A percentile compares a stretch with the other conserved stretches of the same genome.
Conservation (phyloP, 441 rosid genomes). For the Aquilaria agallochum region DNA sequence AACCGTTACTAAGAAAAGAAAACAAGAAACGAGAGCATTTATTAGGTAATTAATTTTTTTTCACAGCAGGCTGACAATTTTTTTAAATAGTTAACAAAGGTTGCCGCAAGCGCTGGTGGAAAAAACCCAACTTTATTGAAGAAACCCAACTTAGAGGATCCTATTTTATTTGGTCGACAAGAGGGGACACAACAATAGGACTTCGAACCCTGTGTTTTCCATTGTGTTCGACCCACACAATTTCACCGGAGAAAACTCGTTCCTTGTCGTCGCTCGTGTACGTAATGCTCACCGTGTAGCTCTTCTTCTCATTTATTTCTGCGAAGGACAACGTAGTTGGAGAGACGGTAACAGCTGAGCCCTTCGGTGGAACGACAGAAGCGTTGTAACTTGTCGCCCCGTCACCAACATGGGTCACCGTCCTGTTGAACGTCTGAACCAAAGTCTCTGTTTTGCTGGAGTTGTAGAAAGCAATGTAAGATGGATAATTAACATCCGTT, state of each 20-base stretch:
- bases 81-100: too few species aligned
- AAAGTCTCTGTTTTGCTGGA: background rate
- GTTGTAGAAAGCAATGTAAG: conserved; percentile 25
- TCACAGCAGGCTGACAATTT: too few species aligned
- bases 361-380: conserved; percentile 15
- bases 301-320: conserved; percentile 23
- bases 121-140: too few species aligned
- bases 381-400: conserved; percentile 23
- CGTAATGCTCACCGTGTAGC: conserved; percentile 14
- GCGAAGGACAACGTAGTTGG: conserved; percentile 23
- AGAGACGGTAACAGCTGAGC: conserved; percentile 14
- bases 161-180: too few species aligned
- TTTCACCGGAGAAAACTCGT: conserved; percentile 19
- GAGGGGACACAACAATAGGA: conserved; percentile 22
- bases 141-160: too few species aligned
- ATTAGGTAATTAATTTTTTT: too few species aligned
- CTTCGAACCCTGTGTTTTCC: conserved; percentile 27
- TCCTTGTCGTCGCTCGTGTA: background rate
- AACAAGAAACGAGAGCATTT: too few species aligned
- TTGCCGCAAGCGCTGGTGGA: too few species aligned
- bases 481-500: conserved; percentile 41
- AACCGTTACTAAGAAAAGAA: too few species aligned
- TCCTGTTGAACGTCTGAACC: conserved; percentile 19
- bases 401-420: conserved; percentile 30
- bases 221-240: conserved; percentile 27